These are phyloP conservation scores for Blechomonas ayalai DNA, from an alignment of 208 protist species.

Conservation along the genomic window DNA sequence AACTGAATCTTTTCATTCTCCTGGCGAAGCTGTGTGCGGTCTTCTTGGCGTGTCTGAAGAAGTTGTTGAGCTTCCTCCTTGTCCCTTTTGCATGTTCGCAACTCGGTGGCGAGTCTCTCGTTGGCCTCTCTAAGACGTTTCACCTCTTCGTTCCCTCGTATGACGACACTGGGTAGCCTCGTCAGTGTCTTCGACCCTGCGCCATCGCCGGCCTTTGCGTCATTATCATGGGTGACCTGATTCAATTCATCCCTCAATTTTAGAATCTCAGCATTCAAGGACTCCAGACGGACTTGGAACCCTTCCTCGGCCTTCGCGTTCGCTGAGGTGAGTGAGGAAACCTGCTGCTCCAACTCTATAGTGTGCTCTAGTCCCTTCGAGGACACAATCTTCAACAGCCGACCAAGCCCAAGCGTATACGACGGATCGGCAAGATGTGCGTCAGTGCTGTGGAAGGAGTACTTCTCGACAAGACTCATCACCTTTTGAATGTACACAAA, in stretches of 20 bases:
- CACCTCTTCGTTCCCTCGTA: conserved; percentile 29
- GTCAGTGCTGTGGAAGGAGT: conserved; percentile 45
- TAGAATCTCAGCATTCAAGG: no score
- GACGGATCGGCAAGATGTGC: conserved; percentile 49
- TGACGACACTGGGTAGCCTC: no score
- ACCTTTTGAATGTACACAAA: conserved; percentile 59
- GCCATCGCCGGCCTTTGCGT: no score
- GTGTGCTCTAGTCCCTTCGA: no score
- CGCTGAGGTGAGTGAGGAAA: no score
- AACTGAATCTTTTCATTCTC: conserved; percentile 63
- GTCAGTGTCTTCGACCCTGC: no score
- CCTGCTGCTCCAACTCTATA: no score
- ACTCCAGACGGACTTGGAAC: no score
- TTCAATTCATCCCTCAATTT: no score
- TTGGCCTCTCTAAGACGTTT: conserved; percentile 12
- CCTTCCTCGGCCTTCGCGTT: no score
- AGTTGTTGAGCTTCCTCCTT: conserved; percentile 18
- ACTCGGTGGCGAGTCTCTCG: conserved; percentile 4
- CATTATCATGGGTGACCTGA: no score
- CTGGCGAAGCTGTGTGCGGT: conserved; percentile 25
- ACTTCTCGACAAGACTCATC: conserved; percentile 36
- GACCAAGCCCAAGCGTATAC: conserved; percentile 39
- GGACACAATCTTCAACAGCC: conserved; percentile 53
- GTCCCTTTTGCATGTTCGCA: conserved; percentile 7
- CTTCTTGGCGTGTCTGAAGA: conserved; percentile 25